phyloP scores from a whole-genome alignment of 805 yeast species.

The Starmerella cellae region DNA sequence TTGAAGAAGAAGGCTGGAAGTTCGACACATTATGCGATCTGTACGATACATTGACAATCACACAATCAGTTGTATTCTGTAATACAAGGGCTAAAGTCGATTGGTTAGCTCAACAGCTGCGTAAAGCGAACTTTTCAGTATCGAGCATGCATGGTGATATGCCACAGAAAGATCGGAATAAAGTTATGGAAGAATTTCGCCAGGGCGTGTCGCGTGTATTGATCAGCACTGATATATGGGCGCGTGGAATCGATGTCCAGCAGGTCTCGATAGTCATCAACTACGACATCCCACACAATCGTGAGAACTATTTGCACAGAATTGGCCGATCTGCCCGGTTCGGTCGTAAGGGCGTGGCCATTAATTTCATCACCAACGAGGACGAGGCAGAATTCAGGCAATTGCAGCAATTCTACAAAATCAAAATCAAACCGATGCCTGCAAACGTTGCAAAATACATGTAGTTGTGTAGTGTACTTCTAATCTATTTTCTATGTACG shows the following conservation, averaged over 20 bases:
- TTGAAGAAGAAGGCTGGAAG: slow-evolving; percentile 87
- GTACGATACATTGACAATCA: slow-evolving; percentile 86
- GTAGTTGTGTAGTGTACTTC: not conserved
- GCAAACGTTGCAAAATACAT: slow-evolving; percentile 37
- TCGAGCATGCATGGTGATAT: slow-evolving; percentile 95
- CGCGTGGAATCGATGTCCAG: slow-evolving; percentile 97
- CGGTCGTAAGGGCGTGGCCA: slow-evolving; percentile 94
- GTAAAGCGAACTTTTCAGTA: slow-evolving; percentile 73
- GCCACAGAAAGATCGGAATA: slow-evolving; percentile 88
- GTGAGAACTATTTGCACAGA: slow-evolving; percentile 92
- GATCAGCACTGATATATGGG: slow-evolving; percentile 94
- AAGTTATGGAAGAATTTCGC: slow-evolving; percentile 91
- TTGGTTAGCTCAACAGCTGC: slow-evolving; percentile 70
- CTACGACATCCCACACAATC: slow-evolving; percentile 85
- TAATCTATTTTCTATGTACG: not conserved
- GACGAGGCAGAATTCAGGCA: slow-evolving; percentile 67
- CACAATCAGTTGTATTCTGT: slow-evolving; percentile 97
- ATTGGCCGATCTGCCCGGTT: slow-evolving; percentile 97
- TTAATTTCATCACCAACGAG: slow-evolving; percentile 75
- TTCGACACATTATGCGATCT: slow-evolving; percentile 88
- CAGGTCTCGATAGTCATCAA: slow-evolving; percentile 92
- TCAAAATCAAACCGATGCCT: slow-evolving; percentile 89
- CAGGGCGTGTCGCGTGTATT: slow-evolving; percentile 84
- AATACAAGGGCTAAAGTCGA: slow-evolving; percentile 93
- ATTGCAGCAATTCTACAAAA: slow-evolving; percentile 75